phyloP scores from a whole-genome alignment of 2,329 filamentous ascomycete genomes.

The Clarireedia hainanense region DNA sequence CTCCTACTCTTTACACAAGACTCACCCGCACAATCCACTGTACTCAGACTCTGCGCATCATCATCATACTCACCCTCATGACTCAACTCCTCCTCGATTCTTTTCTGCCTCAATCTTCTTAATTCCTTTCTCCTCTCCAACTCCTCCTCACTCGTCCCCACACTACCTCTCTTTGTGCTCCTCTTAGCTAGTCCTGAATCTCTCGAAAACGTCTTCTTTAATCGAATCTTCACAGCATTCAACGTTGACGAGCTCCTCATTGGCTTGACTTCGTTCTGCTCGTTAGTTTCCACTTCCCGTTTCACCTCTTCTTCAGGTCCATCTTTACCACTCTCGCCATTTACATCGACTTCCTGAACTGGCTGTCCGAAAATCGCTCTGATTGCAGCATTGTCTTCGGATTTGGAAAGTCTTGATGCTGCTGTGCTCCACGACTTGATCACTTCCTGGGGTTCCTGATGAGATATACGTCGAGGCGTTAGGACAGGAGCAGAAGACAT shows the following conservation, averaged over 20 bases:
- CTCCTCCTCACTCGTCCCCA: conserved; percentile 44
- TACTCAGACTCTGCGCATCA: conserved; percentile 26
- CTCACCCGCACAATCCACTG: conserved; percentile 4
- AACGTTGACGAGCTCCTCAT: conserved; percentile 35
- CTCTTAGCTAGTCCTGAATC: conserved; percentile 33
- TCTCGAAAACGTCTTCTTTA: conserved; percentile 36
- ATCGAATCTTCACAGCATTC: conserved; percentile 35
- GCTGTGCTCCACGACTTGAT: conserved; percentile 17
- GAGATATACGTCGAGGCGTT: conserved; percentile 8
- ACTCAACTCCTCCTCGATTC: conserved; percentile 51
- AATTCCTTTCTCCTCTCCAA: conserved; percentile 48
- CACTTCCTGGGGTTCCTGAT: conserved; percentile 7
- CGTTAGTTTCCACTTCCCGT: conserved; percentile 34
- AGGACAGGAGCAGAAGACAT: conserved; percentile 1
- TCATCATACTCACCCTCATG: conserved; percentile 36
- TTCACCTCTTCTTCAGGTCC: conserved; percentile 11
- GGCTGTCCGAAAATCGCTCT: conserved; percentile 24
- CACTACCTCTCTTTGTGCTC: conserved; percentile 33
- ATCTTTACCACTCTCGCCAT: conserved; percentile 34
- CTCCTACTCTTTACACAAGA: background rate
- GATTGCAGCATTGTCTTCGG: conserved; percentile 15
- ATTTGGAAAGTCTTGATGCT: conserved; percentile 7
- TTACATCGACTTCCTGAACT: conserved; percentile 13
- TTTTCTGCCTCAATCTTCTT: conserved; percentile 45
- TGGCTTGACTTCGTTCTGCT: conserved; percentile 30